Conservation (phyloP, 1,139 yeast genomes). For the Pichia kudriavzevii region DNA sequence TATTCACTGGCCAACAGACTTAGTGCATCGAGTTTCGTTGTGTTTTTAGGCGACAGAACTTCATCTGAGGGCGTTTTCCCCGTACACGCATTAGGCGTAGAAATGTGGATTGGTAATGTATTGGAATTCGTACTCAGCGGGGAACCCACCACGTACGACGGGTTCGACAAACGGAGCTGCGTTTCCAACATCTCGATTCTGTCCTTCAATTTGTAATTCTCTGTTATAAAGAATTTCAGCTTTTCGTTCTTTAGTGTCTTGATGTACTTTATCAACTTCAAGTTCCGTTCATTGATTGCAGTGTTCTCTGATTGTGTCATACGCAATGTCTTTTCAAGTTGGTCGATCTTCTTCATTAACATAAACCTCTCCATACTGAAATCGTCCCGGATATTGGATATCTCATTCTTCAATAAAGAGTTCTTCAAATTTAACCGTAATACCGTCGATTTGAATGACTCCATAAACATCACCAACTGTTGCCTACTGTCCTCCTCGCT, state of each 20-base stretch:
- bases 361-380: constrained; percentile 24
- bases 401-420: constrained; percentile 24
- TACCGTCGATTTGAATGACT: constrained; percentile 18
- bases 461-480: constrained; percentile 6
- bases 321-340: constrained; percentile 22
- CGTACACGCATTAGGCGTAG: too few relatives aligned
- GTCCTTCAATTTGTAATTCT: constrained; percentile 22
- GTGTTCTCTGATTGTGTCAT: constrained; percentile 24
- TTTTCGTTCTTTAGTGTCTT: constrained; percentile 25
- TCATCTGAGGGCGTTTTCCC: too few relatives aligned
- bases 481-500: neutral
- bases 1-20: too few relatives aligned
- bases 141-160: too few relatives aligned
- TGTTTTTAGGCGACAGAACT: too few relatives aligned
- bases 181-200: constrained; percentile 9
- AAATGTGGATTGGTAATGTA: too few relatives aligned
- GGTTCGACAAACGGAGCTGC: too few relatives aligned
- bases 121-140: too few relatives aligned
- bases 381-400: constrained; percentile 22
- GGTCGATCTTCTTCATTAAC: constrained; percentile 21
- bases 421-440: constrained; percentile 26
- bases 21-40: too few relatives aligned
- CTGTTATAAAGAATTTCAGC: constrained; percentile 21
- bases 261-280: constrained; percentile 26
- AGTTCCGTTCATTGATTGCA: constrained; percentile 24